Evolutionary conservation across 2,329 filamentous ascomycete species (phyloP), one percentile per base, ranked within the genome.

Genomic region (Pyrenophora teres): DNA sequence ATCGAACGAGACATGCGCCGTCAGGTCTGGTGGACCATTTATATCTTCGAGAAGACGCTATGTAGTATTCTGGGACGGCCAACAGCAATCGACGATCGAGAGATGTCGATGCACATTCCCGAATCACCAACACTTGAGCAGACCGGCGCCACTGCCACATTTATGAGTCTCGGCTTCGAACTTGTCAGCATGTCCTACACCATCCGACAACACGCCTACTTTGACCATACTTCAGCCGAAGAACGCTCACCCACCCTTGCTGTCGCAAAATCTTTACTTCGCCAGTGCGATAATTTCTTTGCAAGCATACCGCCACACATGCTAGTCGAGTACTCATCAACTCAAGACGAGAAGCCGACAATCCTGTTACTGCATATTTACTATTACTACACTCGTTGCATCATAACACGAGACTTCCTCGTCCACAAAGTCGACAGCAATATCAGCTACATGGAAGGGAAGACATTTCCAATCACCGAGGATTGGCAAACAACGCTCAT

Each of bases 21-120:
- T 36, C 56, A 63, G 37, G 62, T 67, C 4, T 69, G 63, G 64
- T 65, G 62, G 62, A 62, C 59, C 1, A 59, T 69, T 8, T 67
- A 68, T 46, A 57, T 42, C 18, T 65, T 65, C 37, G 67, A 69
- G 33, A 62, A 60, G 33, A 58, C 60, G 27, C 39, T 69, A 36
- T 67, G 64, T 38, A 62, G 58, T 33, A 59, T 67, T 16, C 42
- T 67, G 2, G 67, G 67, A 3, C 60, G 65, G 3, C 64, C 67
- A 15, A 65, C 59, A 8, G 57, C 51, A 6, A 67, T 69, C 25
- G 65, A 68, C 15, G 65, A 69, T 15, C 31, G 43, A 19, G 67
- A 69, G 32, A 53, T 63, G 40, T 52, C 56, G n/a, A 57, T 64
- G 43, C 52, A 56, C 19, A 41, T 60, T 9, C 63, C 65, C 6